Conservation (phyloP, 2,329 filamentous ascomycete genomes). For the Aspergillus pseudoviridinutans region DNA sequence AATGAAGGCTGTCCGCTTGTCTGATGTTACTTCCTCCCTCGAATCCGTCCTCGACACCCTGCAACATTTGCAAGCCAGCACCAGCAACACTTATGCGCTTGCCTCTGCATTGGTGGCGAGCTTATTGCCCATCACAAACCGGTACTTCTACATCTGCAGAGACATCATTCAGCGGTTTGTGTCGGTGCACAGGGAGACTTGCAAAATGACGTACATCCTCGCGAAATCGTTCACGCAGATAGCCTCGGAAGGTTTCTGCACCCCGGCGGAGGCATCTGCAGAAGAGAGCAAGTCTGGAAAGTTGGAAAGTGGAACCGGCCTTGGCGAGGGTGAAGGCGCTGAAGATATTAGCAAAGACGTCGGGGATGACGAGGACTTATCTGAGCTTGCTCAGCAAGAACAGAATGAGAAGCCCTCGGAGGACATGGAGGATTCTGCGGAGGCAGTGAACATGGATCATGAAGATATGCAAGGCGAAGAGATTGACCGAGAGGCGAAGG, state of each 20-base stretch:
- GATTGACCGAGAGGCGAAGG: slow-evolving; percentile 52
- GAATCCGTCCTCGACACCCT: slow-evolving; percentile 45
- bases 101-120: slow-evolving; percentile 58
- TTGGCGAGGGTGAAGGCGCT: slow-evolving; percentile 90
- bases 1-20: slow-evolving; percentile 57
- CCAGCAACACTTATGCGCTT: slow-evolving; percentile 41
- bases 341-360: slow-evolving; percentile 99
- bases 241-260: slow-evolving; percentile 83
- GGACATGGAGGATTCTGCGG: slow-evolving; percentile 43
- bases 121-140: slow-evolving; percentile 66
- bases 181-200: slow-evolving; percentile 64
- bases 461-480: slow-evolving; percentile 87
- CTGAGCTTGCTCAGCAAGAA: slow-evolving; percentile 82
- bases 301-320: slow-evolving; percentile 83
- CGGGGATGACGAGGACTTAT: slow-evolving; percentile 85
- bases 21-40: slow-evolving; percentile 50
- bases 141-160: slow-evolving; percentile 64
- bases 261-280: slow-evolving; percentile 74
- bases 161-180: slow-evolving; percentile 57
- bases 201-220: slow-evolving; percentile 71
- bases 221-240: slow-evolving; percentile 75
- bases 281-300: slow-evolving; percentile 69
- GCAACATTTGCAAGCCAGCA: slow-evolving; percentile 42
- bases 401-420: slow-evolving; percentile 55
- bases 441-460: slow-evolving; percentile 60